A percentile compares a stretch with the other conserved stretches of the same genome.
Evolutionary conservation across 179 eudicot genomes (phyloP).

Genomic region (Spinacia oleracea): DNA sequence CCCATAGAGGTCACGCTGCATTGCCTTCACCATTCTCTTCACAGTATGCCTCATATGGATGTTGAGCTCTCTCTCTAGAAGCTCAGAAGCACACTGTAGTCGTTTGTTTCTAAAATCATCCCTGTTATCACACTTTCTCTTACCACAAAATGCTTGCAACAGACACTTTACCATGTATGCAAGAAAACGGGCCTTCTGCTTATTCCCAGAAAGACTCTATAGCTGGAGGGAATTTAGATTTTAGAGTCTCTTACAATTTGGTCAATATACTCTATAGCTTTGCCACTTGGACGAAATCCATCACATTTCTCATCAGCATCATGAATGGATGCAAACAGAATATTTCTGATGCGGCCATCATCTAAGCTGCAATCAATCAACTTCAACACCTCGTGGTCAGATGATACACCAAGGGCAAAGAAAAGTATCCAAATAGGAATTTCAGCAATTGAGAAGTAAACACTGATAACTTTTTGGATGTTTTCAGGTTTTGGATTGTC

Average conservation of each 20-base stretch:
- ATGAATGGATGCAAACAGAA: constrained; percentile 72
- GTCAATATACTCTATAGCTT: constrained; percentile 51
- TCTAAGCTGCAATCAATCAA: constrained; percentile 55
- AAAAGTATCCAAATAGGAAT: constrained; percentile 86
- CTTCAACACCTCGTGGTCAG: constrained; percentile 72
- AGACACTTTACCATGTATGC: constrained; percentile 91
- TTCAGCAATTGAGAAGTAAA: constrained; percentile 52
- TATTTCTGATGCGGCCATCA: constrained; percentile 58
- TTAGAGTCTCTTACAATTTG: constrained; percentile 33
- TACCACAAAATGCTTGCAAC: constrained; percentile 60
- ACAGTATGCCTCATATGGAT: constrained; percentile 86
- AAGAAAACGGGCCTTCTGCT: constrained; percentile 79
- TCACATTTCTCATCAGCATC: constrained; percentile 75
- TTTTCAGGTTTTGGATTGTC: constrained; percentile 57
- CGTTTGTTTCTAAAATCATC: constrained; percentile 94
- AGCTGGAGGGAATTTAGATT: constrained; percentile 64
- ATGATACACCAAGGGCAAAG: constrained; percentile 80
- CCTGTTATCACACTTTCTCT: constrained; percentile 75
- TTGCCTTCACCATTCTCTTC: constrained; percentile 81
- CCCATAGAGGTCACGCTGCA: constrained; percentile 87
- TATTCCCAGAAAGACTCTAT: constrained; percentile 54
- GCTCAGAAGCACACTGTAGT: constrained; percentile 77
- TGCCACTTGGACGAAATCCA: constrained; percentile 50
- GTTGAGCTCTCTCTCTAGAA: constrained; percentile 74
- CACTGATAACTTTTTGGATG: constrained; percentile 53